phyloP scores from a whole-genome alignment of 2,329 filamentous ascomycete species.

The Fusarium redolens region DNA sequence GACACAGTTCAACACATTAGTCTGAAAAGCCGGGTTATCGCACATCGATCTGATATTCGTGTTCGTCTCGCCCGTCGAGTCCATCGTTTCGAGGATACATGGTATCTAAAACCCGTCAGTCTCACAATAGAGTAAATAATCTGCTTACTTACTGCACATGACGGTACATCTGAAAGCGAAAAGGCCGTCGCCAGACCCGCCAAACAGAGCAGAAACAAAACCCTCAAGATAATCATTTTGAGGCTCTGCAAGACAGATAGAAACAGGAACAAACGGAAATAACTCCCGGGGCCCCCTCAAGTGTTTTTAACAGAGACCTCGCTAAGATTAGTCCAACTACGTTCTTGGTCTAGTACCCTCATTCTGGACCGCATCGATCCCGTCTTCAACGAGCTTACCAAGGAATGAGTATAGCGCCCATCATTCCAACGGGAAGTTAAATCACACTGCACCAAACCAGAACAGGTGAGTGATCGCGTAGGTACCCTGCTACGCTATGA shows the following conservation, averaged over 20 bases:
- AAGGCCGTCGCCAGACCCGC: fast-evolving
- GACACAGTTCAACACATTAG: fast-evolving
- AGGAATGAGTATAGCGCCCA: neutral
- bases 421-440: neutral
- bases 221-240: fast-evolving
- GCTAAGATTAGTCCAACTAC: neutral
- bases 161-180: neutral
- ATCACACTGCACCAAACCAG: neutral
- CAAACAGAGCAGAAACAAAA: neutral
- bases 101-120: neutral
- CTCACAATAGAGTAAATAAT: fast-evolving
- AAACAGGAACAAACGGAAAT: neutral
- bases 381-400: fast-evolving
- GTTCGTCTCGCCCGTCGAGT: neutral
- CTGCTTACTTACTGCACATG: neutral
- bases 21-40: neutral
- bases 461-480: neutral
- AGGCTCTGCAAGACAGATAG: neutral
- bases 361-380: neutral
- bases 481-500: neutral
- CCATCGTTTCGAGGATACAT: neutral
- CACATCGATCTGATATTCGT: neutral
- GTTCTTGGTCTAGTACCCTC: neutral
- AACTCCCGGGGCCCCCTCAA: neutral
- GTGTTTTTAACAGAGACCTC: neutral